These are phyloP conservation scores for Candida chilensis DNA, from an alignment of 805 yeast species.

Conservation along the genomic window DNA sequence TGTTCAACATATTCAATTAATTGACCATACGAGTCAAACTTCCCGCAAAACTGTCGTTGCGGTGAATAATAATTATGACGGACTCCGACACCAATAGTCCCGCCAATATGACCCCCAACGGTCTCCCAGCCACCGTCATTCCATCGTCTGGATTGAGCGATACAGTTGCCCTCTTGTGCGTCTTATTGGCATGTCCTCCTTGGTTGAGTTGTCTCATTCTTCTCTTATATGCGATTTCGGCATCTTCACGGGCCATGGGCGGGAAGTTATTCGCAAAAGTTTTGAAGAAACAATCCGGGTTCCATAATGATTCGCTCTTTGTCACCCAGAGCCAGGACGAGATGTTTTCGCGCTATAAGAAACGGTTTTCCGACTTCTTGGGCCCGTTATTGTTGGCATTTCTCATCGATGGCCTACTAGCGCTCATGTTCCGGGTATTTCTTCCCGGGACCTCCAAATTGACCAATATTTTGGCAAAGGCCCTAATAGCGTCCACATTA, in stretches of 20 bases:
- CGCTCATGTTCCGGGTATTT: background rate
- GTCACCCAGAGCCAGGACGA: slow-evolving; percentile 1
- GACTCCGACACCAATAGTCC: slow-evolving; percentile 6
- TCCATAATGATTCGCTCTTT: background rate
- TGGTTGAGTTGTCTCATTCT: slow-evolving; percentile 5
- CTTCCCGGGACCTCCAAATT: slow-evolving; percentile 9
- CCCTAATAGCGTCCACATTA: slow-evolving; percentile 19
- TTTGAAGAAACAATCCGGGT: slow-evolving; percentile 1
- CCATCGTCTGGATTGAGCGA: slow-evolving; percentile 17
- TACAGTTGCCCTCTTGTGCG: slow-evolving; percentile 16
- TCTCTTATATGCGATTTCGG: slow-evolving; percentile 3
- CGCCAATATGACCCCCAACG: slow-evolving; percentile 3
- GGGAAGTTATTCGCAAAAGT: slow-evolving; percentile 5
- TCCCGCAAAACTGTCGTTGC: slow-evolving; percentile 1
- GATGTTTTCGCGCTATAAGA: slow-evolving; percentile 1
- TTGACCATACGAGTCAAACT: slow-evolving; percentile 1
- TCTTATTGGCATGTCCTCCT: slow-evolving; percentile 16
- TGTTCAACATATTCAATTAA: too few relatives aligned
- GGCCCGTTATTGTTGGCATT: slow-evolving; percentile 1
- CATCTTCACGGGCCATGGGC: slow-evolving; percentile 4
- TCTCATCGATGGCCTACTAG: slow-evolving; percentile 1
- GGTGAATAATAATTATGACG: background rate
- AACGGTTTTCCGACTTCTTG: slow-evolving; percentile 1
- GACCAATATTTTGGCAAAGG: slow-evolving; percentile 16
- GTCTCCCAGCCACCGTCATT: slow-evolving; percentile 13